Evolutionary conservation across 371 early-diverging fungal species (phyloP), one percentile per base, ranked within the genome.

Genomic region (Apophysomyces elegans): DNA sequence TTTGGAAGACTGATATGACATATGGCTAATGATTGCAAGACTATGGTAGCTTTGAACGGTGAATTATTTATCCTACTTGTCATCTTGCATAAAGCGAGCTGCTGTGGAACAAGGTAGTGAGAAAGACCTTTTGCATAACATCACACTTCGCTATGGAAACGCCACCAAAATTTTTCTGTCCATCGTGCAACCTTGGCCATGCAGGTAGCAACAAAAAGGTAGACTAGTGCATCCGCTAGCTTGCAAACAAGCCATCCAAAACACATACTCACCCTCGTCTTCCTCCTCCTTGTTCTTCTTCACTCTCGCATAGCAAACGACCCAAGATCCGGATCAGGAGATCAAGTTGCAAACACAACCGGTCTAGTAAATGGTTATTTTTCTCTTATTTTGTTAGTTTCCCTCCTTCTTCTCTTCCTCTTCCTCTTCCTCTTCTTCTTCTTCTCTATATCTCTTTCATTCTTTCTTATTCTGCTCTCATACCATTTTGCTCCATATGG

Each of bases 401-500:
- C 32, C 32, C 32, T 26, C 32, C 32, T 26, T 26, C 32, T 26
- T 26, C 2, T 26, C 32, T 26, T 26, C 32, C 32, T 1, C 32
- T 26, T 26, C 32, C 32, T 1, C 32, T 26, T 26, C 32, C 32
- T 26, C 32, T 26, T 26, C 32, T 26, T 26, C 32, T 26, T 26
- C 32, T 26, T 26, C 32, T 26, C 32, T 26, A 26, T 26, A 26
- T 26, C 32, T 26, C 32, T 26, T 26, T 26, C 32, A 26, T 26
- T 26, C 32, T 26, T 26, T 26, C 32, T 26, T 26, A 26, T 26
- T 26, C 32, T 26, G 9, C 21, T 50, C 54, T 50, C 21, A 21
- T 50, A 50, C 54, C 54, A 50, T 50, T 50, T 50, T 50, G 54
- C 54, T 50, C 54, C 54, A 50, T 50, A 50, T 50, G 54, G 54